A percentile compares a stretch with the other conserved stretches of the same genome.
phyloP scores from a whole-genome alignment of 2,329 filamentous ascomycete species.

The Pyrenochaeta sp. region DNA sequence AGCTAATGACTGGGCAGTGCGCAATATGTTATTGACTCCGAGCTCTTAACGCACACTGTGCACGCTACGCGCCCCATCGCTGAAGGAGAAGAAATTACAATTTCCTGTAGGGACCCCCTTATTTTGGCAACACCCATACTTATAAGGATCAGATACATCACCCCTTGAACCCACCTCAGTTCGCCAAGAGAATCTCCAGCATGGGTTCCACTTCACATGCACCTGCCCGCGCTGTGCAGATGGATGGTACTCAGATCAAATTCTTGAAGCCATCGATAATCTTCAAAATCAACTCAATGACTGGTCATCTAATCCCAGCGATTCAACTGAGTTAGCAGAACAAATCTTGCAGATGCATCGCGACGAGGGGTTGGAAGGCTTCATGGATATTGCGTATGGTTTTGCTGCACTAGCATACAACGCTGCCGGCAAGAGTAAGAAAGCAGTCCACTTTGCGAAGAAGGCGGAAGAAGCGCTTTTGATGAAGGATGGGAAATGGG shows the following conservation, averaged over 20 bases:
- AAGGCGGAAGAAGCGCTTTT: conserved; percentile 45
- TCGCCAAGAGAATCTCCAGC: conserved; percentile 41
- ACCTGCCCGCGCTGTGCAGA: conserved; percentile 47
- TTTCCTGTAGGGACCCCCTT: conserved; percentile 43
- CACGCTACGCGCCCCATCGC: conserved; percentile 45
- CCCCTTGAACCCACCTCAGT: conserved; percentile 41
- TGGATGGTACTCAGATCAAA: conserved; percentile 38
- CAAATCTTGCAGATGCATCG: conserved; percentile 46
- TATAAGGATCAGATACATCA: conserved; percentile 40
- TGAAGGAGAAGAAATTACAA: conserved; percentile 52
- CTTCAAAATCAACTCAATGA: conserved; percentile 45
- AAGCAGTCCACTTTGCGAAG: conserved; percentile 45
- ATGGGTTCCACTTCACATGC: conserved; percentile 54
- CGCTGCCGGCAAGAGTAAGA: conserved; percentile 33
- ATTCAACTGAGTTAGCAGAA: conserved; percentile 38
- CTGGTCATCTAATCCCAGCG: conserved; percentile 29
- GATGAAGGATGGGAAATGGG: conserved; percentile 49
- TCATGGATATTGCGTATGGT: conserved; percentile 52
- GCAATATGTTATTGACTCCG: conserved; percentile 50
- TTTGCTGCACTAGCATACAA: conserved; percentile 53
- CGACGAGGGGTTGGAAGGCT: conserved; percentile 49
- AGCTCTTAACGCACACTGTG: conserved; percentile 51
- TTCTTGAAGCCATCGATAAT: conserved; percentile 37
- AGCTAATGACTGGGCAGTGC: conserved; percentile 35
- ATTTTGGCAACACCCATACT: background rate